These are phyloP conservation scores for Perkinsela sp. DNA, from an alignment of 208 protist genomes.

Conservation along the genomic window DNA sequence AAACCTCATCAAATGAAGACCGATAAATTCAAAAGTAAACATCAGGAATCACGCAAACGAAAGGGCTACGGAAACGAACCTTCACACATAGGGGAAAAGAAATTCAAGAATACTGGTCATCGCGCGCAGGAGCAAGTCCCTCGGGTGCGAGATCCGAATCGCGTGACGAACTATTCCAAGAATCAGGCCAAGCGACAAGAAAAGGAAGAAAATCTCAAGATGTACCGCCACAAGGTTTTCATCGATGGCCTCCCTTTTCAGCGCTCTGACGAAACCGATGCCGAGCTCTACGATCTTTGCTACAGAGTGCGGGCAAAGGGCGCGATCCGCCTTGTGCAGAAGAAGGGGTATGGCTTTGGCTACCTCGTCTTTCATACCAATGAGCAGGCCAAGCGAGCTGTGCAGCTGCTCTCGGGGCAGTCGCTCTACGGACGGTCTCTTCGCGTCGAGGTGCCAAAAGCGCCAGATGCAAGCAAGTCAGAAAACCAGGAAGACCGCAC, in stretches of 20 bases:
- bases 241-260: constrained; percentile 57
- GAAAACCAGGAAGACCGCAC: constrained; percentile 10
- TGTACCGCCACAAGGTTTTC: constrained; percentile 57
- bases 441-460: constrained; percentile 53
- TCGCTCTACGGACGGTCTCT: constrained; percentile 56
- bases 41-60: no score
- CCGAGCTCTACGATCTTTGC: constrained; percentile 42
- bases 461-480: constrained; percentile 16
- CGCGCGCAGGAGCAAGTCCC: no score
- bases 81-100: no score
- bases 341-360: constrained; percentile 51
- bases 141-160: no score
- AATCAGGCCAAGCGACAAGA: no score
- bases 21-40: no score
- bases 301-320: constrained; percentile 48
- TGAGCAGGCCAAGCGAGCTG: constrained; percentile 40
- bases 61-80: no score
- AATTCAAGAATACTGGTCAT: no score
- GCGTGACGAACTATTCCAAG: no score
- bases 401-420: constrained; percentile 44
- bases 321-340: constrained; percentile 51
- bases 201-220: no score
- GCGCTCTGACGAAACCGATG: constrained; percentile 22
- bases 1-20: no score
- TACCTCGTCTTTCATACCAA: constrained; percentile 54